Conservation (phyloP, 2,329 filamentous ascomycete genomes). For the Biscogniauxia marginata region DNA sequence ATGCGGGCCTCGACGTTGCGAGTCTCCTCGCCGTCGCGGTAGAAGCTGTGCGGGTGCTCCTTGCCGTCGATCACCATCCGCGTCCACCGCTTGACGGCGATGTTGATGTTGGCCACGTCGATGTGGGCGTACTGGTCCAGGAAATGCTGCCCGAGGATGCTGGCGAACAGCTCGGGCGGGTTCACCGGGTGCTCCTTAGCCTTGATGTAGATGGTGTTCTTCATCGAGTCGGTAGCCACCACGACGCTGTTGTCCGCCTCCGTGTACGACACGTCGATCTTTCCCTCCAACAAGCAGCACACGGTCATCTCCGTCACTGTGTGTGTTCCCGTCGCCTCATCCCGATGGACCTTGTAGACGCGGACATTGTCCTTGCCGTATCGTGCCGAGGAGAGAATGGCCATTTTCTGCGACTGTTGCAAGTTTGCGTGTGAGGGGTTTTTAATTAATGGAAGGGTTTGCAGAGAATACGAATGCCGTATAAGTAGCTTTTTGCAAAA, state of each 20-base stretch:
- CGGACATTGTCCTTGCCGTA: constrained; percentile 98
- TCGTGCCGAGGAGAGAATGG: constrained; percentile 61
- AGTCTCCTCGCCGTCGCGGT: constrained; percentile 84
- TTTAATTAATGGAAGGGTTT: not conserved
- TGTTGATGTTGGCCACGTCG: constrained; percentile 74
- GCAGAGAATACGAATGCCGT: not conserved
- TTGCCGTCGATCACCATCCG: constrained; percentile 84
- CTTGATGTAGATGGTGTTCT: constrained; percentile 94
- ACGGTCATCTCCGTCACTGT: constrained; percentile 94
- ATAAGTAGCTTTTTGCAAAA: not conserved
- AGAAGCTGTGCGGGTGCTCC: constrained; percentile 93
- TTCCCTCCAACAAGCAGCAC: constrained; percentile 86
- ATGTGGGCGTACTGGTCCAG: constrained; percentile 86
- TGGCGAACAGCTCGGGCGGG: constrained; percentile 88
- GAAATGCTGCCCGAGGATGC: constrained; percentile 84
- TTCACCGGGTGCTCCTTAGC: constrained; percentile 91
- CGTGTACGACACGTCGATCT: constrained; percentile 89
- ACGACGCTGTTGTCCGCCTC: constrained; percentile 90
- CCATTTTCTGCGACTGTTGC: constrained; percentile 43
- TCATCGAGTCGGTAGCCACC: constrained; percentile 96
- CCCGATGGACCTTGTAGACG: constrained; percentile 88
- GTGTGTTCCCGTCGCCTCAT: constrained; percentile 74
- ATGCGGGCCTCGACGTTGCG: constrained; percentile 76
- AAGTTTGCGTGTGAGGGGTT: not conserved
- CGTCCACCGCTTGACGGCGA: constrained; percentile 87